Percentiles rank a stretch among this genome's conserved stretches.
Conservation (phyloP, 352 stramenopile genomes). For the Phytopythium mirpurense region DNA sequence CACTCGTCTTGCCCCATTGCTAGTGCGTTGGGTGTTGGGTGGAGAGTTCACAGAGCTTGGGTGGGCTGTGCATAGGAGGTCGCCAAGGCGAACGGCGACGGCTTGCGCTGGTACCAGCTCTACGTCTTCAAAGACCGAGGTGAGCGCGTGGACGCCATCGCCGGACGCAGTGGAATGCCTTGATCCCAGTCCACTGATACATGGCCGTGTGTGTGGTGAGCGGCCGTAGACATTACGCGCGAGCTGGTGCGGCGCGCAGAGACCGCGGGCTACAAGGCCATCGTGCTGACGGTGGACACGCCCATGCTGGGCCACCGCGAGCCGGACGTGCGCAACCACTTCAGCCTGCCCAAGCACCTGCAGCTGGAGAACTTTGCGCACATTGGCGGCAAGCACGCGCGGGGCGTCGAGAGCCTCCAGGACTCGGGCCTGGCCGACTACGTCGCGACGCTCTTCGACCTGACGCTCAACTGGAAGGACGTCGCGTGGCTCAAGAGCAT, state of each 20-base stretch:
- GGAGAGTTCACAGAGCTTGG: no score
- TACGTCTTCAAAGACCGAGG: conserved; percentile 94
- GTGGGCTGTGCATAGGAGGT: no score
- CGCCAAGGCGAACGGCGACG: conserved; percentile 51
- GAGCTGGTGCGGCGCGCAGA: conserved; percentile 88
- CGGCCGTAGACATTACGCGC: conserved; percentile 90
- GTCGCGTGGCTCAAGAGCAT: conserved; percentile 91
- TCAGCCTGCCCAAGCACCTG: conserved; percentile 79
- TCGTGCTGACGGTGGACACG: conserved; percentile 95
- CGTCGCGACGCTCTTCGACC: conserved; percentile 89
- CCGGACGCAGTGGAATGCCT: no score
- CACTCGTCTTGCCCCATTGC: no score
- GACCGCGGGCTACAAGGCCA: conserved; percentile 93
- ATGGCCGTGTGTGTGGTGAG: background rate
- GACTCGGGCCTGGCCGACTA: conserved; percentile 50
- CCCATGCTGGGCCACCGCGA: conserved; percentile 95
- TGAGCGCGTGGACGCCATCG: conserved; percentile 11
- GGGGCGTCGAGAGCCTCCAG: conserved; percentile 46
- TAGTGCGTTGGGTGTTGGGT: no score
- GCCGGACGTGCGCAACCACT: conserved; percentile 92
- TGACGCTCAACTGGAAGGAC: conserved; percentile 92
- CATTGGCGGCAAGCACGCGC: conserved; percentile 53
- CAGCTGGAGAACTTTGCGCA: conserved; percentile 34
- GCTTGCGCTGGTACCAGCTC: conserved; percentile 93
- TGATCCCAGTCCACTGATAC: background rate